Conservation (phyloP, 495 filamentous ascomycete species). For the Podospora conica region DNA sequence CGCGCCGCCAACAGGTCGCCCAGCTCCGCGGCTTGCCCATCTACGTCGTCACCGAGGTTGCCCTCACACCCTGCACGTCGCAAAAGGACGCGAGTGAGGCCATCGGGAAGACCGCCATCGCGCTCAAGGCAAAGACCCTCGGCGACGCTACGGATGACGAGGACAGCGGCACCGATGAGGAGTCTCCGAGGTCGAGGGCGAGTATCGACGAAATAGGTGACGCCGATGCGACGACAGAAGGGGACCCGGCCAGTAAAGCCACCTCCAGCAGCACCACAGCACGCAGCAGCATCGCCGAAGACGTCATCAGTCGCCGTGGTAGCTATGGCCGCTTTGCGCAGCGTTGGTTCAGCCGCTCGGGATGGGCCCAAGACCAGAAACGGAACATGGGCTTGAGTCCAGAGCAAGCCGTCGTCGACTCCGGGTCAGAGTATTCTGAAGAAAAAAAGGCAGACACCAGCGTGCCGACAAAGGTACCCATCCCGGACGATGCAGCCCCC, state of each 20-base stretch:
- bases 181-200: slow-evolving; percentile 24
- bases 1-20: slow-evolving; percentile 78
- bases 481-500: slow-evolving; percentile 28
- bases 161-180: slow-evolving; percentile 29
- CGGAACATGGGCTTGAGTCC: slow-evolving; percentile 52
- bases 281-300: slow-evolving; percentile 62
- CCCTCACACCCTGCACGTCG: slow-evolving; percentile 78
- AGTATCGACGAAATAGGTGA: slow-evolving; percentile 28
- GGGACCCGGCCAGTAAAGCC: slow-evolving; percentile 32
- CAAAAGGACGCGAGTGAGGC: slow-evolving; percentile 64
- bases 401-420: slow-evolving; percentile 15
- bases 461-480: slow-evolving; percentile 17
- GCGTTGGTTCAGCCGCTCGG: slow-evolving; percentile 80
- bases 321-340: slow-evolving; percentile 82
- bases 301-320: slow-evolving; percentile 72
- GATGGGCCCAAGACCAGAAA: slow-evolving; percentile 59
- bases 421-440: slow-evolving; percentile 2
- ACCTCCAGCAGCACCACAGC: slow-evolving; percentile 30
- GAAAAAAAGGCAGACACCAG: slow-evolving; percentile 8
- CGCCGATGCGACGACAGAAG: slow-evolving; percentile 9
- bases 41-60: slow-evolving; percentile 79
- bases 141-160: slow-evolving; percentile 33
- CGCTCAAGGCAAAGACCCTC: slow-evolving; percentile 31
- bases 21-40: slow-evolving; percentile 73
- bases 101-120: slow-evolving; percentile 56